Percentiles rank a stretch among this genome's conserved stretches.
These are phyloP conservation scores for Fusarium nematophilum DNA, from an alignment of 2,329 filamentous ascomycete species.

Conservation along the genomic window DNA sequence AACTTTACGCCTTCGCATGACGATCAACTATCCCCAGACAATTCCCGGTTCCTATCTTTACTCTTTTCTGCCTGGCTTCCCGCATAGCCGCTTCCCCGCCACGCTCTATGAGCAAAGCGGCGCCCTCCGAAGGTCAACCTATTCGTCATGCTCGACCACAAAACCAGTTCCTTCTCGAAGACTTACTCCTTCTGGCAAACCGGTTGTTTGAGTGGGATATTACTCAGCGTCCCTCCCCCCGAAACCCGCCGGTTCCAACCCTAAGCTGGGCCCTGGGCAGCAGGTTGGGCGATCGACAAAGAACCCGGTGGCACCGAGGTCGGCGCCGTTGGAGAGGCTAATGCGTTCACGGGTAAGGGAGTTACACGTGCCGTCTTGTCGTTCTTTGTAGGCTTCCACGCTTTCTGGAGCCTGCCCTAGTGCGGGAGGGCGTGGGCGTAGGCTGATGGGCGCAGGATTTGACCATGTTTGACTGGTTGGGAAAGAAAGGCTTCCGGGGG, in stretches of 20 bases:
- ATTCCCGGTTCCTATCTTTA: background rate
- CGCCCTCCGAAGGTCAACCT: constrained; percentile 2
- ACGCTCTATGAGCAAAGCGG: constrained; percentile 13
- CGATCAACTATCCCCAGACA: constrained; percentile 14
- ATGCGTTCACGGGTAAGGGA: constrained; percentile 7
- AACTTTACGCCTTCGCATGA: too few species aligned
- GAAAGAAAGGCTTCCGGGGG: background rate
- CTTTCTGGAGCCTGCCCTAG: constrained; percentile 5
- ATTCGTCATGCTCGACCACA: background rate
- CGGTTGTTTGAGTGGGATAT: constrained; percentile 12
- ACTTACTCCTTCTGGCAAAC: constrained; percentile 28
- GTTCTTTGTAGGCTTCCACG: background rate
- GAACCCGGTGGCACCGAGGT: too few species aligned
- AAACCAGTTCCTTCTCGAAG: constrained; percentile 1
- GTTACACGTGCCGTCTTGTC: constrained; percentile 10
- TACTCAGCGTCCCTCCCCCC: constrained; percentile 29
- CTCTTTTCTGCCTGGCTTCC: too few species aligned
- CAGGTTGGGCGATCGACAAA: constrained; percentile 17
- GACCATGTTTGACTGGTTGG: constrained; percentile 8
- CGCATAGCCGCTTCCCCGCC: constrained; percentile 13
- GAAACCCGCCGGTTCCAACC: background rate
- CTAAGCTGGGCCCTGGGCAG: constrained; percentile 1
- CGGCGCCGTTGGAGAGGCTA: constrained; percentile 26
- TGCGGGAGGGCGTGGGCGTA: constrained; percentile 20
- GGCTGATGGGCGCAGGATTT: constrained; percentile 10